Evolutionary conservation across 352 stramenopile genomes (phyloP).

Genomic region (Phytophthora kernoviae): DNA sequence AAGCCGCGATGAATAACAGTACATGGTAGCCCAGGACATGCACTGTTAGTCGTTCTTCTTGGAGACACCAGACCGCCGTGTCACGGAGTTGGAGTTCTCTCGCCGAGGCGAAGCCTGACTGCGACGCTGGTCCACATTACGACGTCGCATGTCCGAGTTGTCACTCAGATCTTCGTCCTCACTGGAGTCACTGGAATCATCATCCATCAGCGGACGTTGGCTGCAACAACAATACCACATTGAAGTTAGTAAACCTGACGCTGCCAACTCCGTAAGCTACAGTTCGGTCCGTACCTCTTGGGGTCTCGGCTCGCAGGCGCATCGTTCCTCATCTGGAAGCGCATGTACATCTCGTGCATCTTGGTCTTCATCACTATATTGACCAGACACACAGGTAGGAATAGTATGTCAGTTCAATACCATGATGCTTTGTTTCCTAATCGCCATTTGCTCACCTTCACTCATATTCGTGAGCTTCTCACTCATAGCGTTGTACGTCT

Average conservation of each 20-base stretch:
- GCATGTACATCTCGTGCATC: slow-evolving; percentile 84
- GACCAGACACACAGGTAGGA: slow-evolving; percentile 12
- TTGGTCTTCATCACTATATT: slow-evolving; percentile 75
- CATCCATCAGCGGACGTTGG: slow-evolving; percentile 72
- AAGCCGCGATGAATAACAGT: too few relatives aligned
- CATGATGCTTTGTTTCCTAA: neutral
- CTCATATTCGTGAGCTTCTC: slow-evolving; percentile 80
- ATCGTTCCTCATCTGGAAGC: slow-evolving; percentile 76
- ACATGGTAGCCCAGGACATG: neutral
- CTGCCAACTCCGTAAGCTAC: neutral
- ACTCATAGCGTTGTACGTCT: slow-evolving; percentile 74
- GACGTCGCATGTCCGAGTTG: slow-evolving; percentile 44
- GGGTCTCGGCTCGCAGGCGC: slow-evolving; percentile 52
- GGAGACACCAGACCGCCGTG: slow-evolving; percentile 35
- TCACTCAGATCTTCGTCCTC: slow-evolving; percentile 68
- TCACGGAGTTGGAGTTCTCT: slow-evolving; percentile 20
- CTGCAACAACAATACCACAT: slow-evolving; percentile 35
- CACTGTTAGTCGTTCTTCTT: slow-evolving; percentile 68
- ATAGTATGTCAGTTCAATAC: slow-evolving; percentile 2
- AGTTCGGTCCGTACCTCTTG: slow-evolving; percentile 51
- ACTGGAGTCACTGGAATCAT: slow-evolving; percentile 71
- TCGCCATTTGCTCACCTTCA: slow-evolving; percentile 44
- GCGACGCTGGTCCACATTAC: slow-evolving; percentile 35
- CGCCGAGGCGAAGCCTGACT: slow-evolving; percentile 32
- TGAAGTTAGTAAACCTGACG: slow-evolving; percentile 2